Conservation (phyloP, 1,284 basidiomycete species). For the Sporisorium exsertum region DNA sequence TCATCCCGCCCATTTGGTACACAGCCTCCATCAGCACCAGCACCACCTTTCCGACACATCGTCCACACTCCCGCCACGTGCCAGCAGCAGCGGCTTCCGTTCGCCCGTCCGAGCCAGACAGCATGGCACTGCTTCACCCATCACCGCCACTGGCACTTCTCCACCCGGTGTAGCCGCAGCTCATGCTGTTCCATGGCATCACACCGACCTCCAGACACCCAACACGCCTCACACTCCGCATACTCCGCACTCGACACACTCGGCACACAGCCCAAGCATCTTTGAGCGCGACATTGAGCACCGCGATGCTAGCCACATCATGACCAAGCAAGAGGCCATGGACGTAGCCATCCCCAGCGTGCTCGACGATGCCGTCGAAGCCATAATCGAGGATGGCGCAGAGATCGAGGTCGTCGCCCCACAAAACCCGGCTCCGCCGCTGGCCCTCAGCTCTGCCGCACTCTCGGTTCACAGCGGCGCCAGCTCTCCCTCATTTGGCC, state of each 20-base stretch:
- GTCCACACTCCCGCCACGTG: conserved; percentile 1
- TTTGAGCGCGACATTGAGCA: conserved; percentile 68
- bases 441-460: conserved; percentile 53
- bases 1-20: conserved; percentile 22
- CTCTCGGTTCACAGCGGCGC: conserved; percentile 55
- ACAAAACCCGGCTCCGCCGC: conserved; percentile 48
- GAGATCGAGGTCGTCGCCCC: conserved; percentile 65
- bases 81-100: conserved; percentile 28
- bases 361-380: conserved; percentile 66
- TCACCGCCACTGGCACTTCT: conserved; percentile 25
- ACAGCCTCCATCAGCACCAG: conserved; percentile 42
- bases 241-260: conserved; percentile 14
- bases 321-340: conserved; percentile 63
- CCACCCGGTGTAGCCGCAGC: conserved; percentile 10
- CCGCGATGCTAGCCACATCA: conserved; percentile 57
- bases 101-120: conserved; percentile 30
- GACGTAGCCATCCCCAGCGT: conserved; percentile 66
- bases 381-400: conserved; percentile 58
- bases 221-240: conserved; percentile 29
- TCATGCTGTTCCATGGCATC: conserved; percentile 10
- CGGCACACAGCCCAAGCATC: conserved; percentile 50
- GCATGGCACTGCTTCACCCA: conserved; percentile 35
- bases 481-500: conserved; percentile 37
- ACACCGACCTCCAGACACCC: conserved; percentile 15
- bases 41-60: conserved; percentile 21